Evolutionary conservation across 345 rosid genomes (phyloP), one percentile per base, ranked within the genome.

Genomic region (Bruguiera gymnorhiza): DNA sequence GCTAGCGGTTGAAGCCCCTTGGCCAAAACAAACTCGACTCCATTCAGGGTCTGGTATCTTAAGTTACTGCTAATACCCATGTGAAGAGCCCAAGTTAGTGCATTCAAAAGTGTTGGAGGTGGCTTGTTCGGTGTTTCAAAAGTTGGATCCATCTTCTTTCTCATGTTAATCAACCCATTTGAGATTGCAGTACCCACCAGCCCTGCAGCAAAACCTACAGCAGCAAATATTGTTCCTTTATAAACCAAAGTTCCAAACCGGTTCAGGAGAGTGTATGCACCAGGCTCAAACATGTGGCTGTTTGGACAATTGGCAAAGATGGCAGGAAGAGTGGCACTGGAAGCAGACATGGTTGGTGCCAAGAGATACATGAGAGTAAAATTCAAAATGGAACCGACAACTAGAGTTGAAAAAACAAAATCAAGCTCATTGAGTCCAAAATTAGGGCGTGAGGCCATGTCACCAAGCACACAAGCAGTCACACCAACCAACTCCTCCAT

Each of bases 401-500:
- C 74, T 0, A 96, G 84, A 0, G 99, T 96, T 0, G 99, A 96
- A 80, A 96, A 96, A 32, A 96, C 99, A 23, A 96, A 90, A 48
- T 92, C 99, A 2, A 96, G 87, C 82, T 96, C 99, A 60, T 92
- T 84, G 5, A 96, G 89, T 24, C 99, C 99, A 19, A 92, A 96
- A 74, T 96, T 92, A 0, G 99, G 98, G 4, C 99, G 98, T 23
- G 98, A 86, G 3, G 99, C 94, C 99, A 96, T 92, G 68, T 96
- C 99, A 0, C 99, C 99, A 3, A 92, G 80, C 21, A 96, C 91
- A 54, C 91, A 86, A 6, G 99, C 91, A 6, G 86, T 84, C 2
- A 96, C 93, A 3, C 99, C 99, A 1, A 96, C 99, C 5, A 90
- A 68, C 73, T 96, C 97, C 65, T 96, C 99, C 99, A 96, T 96